Evolutionary conservation across 2,329 filamentous ascomycete genomes (phyloP), one percentile per base, ranked within the genome.

Genomic region (Fusarium pseudonygamai): DNA sequence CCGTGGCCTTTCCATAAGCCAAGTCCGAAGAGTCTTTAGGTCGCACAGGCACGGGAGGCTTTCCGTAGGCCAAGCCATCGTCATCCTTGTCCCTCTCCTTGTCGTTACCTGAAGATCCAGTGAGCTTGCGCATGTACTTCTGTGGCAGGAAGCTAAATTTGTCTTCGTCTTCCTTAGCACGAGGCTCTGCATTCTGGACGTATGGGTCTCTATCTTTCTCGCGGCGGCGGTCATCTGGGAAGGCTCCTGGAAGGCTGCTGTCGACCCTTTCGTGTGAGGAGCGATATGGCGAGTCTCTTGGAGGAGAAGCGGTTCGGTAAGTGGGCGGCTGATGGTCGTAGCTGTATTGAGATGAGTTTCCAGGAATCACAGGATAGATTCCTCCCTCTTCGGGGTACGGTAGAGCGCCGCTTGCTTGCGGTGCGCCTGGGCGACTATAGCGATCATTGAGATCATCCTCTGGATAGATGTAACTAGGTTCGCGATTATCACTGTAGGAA

Each of bases 51-150:
- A 75, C 63, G 5, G 80, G 69, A 20, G 77, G 78, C 32, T 78
- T 78, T 36, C 88, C 88, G 69, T 90, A 90, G 7, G 87, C 87
- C 15, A 89, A 79, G 64, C 87, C 84, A 8, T 87, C 85, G 36
- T 87, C 84, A 68, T 87, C 85, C 74, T 73, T 71, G 69, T 87
- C 85, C 74, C 69, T 71, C 40, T 75, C 73, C 59, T 78, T 75
- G 32, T 81, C 79, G 39, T 77, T 72, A 37, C 80, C 74, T 18
- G 72, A 71, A 53, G 75, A 75, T n/a, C 74, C 77, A 30, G 66
- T 63, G 67, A 82, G 80, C 64, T 81, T 78, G 59, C 81, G 80
- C 74, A 82, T 82, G 71, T 88, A 87, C 74, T 87, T 88, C 69
- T 84, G 82, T 3, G 86, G 86, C 42, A 87, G 78, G 72, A 82